Percentiles rank a stretch among this genome's conserved stretches.
These are phyloP conservation scores for Cronartium quercuum DNA, from an alignment of 1,284 basidiomycete genomes.

Conservation along the genomic window DNA sequence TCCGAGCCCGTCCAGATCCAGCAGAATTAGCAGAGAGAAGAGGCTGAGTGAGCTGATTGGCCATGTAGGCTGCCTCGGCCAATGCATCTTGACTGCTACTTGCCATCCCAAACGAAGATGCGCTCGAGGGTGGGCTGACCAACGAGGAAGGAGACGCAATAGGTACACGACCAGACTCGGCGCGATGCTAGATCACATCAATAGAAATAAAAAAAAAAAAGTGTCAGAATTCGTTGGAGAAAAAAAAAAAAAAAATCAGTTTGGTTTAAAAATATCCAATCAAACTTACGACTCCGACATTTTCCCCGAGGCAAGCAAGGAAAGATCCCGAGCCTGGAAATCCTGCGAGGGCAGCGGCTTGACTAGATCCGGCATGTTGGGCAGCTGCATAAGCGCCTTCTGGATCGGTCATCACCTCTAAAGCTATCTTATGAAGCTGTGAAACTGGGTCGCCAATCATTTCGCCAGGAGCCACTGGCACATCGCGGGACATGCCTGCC, in stretches of 20 bases:
- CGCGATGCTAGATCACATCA: no score
- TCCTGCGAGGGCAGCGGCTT: slow-evolving; percentile 1
- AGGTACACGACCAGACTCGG: slow-evolving; percentile 17
- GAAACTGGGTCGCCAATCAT: slow-evolving; percentile 87
- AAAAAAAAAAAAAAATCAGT: background rate
- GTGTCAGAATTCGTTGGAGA: background rate
- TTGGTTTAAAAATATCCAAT: background rate
- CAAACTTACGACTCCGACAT: slow-evolving; percentile 39
- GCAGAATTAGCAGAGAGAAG: slow-evolving; percentile 1
- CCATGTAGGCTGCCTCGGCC: slow-evolving; percentile 16
- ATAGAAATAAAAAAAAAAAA: no score
- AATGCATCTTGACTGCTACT: slow-evolving; percentile 3
- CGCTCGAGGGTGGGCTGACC: slow-evolving; percentile 30
- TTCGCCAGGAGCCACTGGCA: slow-evolving; percentile 59
- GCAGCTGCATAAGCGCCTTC: slow-evolving; percentile 10
- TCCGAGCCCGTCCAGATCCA: background rate
- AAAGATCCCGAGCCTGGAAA: slow-evolving; percentile 37
- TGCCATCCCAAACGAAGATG: slow-evolving; percentile 23
- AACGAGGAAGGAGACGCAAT: background rate
- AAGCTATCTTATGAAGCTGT: slow-evolving; percentile 67
- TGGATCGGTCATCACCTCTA: background rate
- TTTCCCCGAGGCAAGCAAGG: slow-evolving; percentile 41
- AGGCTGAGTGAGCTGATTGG: background rate
- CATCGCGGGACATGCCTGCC: slow-evolving; percentile 9
- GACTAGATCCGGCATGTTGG: no score